These are phyloP conservation scores for Castanea crenata DNA, from an alignment of 306 rosid species.

Conservation along the genomic window DNA sequence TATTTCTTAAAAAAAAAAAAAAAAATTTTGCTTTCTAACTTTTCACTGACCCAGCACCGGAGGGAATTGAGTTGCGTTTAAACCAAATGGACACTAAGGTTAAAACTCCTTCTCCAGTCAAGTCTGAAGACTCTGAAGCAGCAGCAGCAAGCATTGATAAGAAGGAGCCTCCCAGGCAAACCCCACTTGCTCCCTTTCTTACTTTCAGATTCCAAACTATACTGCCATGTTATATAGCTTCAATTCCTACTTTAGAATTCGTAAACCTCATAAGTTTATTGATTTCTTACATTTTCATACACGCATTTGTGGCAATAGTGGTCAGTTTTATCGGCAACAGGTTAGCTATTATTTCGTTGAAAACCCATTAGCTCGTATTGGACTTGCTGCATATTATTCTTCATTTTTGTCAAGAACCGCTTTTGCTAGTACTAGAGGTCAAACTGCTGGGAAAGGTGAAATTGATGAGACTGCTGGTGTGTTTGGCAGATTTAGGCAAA, in stretches of 20 bases:
- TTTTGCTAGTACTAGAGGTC: conserved; percentile 14
- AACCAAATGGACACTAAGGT: background rate
- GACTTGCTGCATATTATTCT: conserved; percentile 24
- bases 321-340: conserved; percentile 11
- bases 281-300: background rate
- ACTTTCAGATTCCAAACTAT: background rate
- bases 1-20: no score
- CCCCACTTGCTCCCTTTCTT: background rate
- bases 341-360: conserved; percentile 15
- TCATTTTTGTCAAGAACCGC: conserved; percentile 29
- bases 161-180: background rate
- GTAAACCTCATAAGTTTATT: background rate
- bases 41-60: no score
- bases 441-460: conserved; percentile 17
- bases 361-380: conserved; percentile 16
- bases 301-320: conserved; percentile 20
- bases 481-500: conserved; percentile 27
- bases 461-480: conserved; percentile 15
- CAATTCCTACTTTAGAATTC: conserved; percentile 4
- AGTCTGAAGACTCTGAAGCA: no score
- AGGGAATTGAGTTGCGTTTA: no score
- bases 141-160: background rate
- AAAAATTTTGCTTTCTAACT: no score
- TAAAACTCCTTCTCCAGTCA: background rate
- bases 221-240: conserved; percentile 9